Evolutionary conservation across 2,329 filamentous ascomycete species (phyloP), one percentile per base, ranked within the genome.

Genomic region (Gaeumannomyces sp.): DNA sequence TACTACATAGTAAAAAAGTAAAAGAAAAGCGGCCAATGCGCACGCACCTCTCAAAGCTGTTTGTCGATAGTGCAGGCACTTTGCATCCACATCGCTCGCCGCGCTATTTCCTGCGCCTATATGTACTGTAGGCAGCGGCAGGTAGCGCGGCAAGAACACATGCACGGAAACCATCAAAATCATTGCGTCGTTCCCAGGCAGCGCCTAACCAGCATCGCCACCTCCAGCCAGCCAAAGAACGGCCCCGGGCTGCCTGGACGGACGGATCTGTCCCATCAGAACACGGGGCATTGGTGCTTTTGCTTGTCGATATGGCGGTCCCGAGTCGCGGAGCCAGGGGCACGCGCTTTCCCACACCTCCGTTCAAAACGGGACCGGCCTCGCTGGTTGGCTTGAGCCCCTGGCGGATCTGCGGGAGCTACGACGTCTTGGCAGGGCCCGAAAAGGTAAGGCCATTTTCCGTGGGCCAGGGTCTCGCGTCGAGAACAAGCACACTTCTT

Each of bases 381-480:
- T 25, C 31, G 27, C 59, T 45, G 59, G n/a, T 45, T 33, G 59
- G 33, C 60, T 35, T 29, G n/a, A 53, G 29, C 16, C 25, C n/a
- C 59, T 64, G 28, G 63, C 58, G 35, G 35, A 61, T 61, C 59
- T 16, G 59, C 29, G 56, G 57, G n/a, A 33, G 50, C 19, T 57
- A 61, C 59, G 28, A 60, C 45, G n/a, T 33, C 59, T 50, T 57
- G 57, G n/a, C 60, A 10, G 22, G 29, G 29, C 33, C 33, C 13
- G 63, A 64, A 64, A 60, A 11, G 59, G 61, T 57, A 53, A 62
- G 38, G 29, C 38, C 35, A 56, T 19, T 28, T 13, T 25, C 7
- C 29, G 61, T 45, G 22, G 28, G 45, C 45, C 6, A 53, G 45
- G 45, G 45, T 53, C 45, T 53, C 13, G 45, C 45, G 45, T 53